phyloP scores from a whole-genome alignment of 2,329 filamentous ascomycete species.

The Cladosporium sp. region DNA sequence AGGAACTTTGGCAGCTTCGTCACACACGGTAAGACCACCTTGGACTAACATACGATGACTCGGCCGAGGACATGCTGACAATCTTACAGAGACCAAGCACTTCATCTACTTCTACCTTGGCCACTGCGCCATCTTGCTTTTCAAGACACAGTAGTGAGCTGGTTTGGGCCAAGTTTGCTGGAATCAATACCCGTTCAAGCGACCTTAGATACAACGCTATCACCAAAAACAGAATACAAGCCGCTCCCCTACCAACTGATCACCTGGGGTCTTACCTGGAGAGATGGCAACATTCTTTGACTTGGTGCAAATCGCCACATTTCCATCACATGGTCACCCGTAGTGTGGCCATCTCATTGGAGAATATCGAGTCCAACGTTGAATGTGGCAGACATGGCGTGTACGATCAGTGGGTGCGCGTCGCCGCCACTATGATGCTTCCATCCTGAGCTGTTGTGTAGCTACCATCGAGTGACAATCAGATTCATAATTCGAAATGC shows the following conservation, averaged over 20 bases:
- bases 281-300: not conserved
- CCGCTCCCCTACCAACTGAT: not conserved
- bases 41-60: not conserved
- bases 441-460: not conserved
- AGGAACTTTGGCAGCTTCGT: slow-evolving; percentile 99
- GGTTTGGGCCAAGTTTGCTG: not conserved
- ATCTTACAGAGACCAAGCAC: slow-evolving; percentile 83
- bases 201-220: slow-evolving; percentile 12
- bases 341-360: not conserved
- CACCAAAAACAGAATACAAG: not conserved
- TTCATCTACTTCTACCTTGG: slow-evolving; percentile 99
- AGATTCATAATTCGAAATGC: not conserved
- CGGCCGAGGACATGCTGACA: slow-evolving; percentile 24
- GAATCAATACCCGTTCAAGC: slow-evolving; percentile 4
- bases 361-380: not conserved
- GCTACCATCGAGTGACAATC: not conserved
- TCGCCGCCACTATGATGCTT: not conserved
- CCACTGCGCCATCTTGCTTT: slow-evolving; percentile 95
- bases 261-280: not conserved
- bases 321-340: not conserved
- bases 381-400: not conserved
- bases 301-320: not conserved
- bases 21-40: slow-evolving; percentile 73
- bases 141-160: slow-evolving; percentile 89
- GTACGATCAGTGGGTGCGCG: not conserved